These are phyloP conservation scores for Dipodascopsis uninucleata DNA, from an alignment of 805 yeast species.

Conservation along the genomic window DNA sequence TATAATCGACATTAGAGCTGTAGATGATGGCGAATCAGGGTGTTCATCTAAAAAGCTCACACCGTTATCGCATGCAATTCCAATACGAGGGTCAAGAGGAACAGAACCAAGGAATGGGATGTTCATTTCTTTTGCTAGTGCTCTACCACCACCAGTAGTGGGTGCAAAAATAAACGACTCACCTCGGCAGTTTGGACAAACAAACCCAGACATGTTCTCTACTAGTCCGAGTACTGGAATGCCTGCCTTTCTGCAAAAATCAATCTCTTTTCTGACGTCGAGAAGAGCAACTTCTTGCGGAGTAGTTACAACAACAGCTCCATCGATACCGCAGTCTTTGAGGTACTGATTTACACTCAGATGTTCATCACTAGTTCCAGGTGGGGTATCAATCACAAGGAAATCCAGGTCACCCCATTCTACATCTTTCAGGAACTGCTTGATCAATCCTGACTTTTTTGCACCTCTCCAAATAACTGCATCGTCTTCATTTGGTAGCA, in stretches of 20 bases:
- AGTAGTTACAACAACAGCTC: slow-evolving; percentile 91
- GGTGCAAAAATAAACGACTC: slow-evolving; percentile 87
- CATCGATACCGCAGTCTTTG: slow-evolving; percentile 89
- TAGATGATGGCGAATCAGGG: slow-evolving; percentile 91
- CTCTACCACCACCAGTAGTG: slow-evolving; percentile 94
- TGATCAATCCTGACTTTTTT: slow-evolving; percentile 89
- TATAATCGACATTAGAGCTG: slow-evolving; percentile 80
- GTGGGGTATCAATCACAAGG: slow-evolving; percentile 92
- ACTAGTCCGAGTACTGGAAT: slow-evolving; percentile 84
- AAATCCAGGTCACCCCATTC: slow-evolving; percentile 88
- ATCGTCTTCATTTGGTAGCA: slow-evolving; percentile 89
- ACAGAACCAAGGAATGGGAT: slow-evolving; percentile 85
- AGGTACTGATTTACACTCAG: slow-evolving; percentile 81
- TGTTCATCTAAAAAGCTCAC: slow-evolving; percentile 74
- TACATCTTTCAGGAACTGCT: slow-evolving; percentile 89
- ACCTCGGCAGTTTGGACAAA: slow-evolving; percentile 90
- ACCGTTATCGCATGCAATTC: slow-evolving; percentile 82
- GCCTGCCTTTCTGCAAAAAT: slow-evolving; percentile 87
- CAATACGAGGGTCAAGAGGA: slow-evolving; percentile 94
- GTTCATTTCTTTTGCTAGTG: slow-evolving; percentile 71
- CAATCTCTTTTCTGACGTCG: slow-evolving; percentile 94
- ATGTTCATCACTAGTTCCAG: slow-evolving; percentile 98
- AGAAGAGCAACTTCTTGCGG: slow-evolving; percentile 96
- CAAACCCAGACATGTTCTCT: slow-evolving; percentile 98
- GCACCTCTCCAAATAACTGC: slow-evolving; percentile 97